These are phyloP conservation scores for Phytopythium litorale DNA, from an alignment of 352 stramenopile genomes.

Conservation along the genomic window DNA sequence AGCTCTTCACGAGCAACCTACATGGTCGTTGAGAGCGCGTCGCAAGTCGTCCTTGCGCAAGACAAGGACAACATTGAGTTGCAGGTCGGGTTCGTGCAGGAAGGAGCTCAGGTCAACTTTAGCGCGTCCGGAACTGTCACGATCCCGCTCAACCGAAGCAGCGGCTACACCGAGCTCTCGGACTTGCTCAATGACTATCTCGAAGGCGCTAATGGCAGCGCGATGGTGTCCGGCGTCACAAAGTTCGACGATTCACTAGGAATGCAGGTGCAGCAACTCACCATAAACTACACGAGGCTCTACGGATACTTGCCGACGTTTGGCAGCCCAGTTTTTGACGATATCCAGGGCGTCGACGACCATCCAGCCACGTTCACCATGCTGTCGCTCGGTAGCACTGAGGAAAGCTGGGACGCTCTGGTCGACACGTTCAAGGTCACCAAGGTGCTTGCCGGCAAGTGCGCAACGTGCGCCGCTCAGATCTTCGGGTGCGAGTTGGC, in stretches of 20 bases:
- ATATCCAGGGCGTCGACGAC: not conserved
- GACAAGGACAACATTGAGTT: conserved; percentile 1
- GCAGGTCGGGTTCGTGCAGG: not conserved
- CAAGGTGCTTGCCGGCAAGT: conserved; percentile 5
- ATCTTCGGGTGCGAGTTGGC: conserved; percentile 7
- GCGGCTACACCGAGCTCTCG: not conserved
- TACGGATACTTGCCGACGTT: not conserved
- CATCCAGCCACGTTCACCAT: conserved; percentile 4
- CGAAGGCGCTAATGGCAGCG: not conserved
- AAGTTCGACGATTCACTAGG: conserved; percentile 2
- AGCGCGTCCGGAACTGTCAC: not conserved
- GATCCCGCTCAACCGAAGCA: not conserved
- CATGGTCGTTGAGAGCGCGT: not conserved
- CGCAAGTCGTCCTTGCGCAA: not conserved
- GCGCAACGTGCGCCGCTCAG: conserved; percentile 2
- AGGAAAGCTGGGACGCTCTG: conserved; percentile 4
- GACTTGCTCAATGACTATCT: conserved; percentile 2
- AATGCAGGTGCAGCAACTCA: conserved; percentile 4
- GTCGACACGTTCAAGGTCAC: not conserved
- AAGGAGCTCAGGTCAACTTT: not conserved
- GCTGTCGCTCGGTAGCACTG: conserved; percentile 8
- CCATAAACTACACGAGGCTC: conserved; percentile 1
- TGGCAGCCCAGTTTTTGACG: not conserved
- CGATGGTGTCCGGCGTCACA: not conserved
- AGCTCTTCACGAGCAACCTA: not conserved